Evolutionary conservation across 1,139 yeast species (phyloP), one percentile per base, ranked within the genome.

Genomic region (Suhomyces ambrosiae): DNA sequence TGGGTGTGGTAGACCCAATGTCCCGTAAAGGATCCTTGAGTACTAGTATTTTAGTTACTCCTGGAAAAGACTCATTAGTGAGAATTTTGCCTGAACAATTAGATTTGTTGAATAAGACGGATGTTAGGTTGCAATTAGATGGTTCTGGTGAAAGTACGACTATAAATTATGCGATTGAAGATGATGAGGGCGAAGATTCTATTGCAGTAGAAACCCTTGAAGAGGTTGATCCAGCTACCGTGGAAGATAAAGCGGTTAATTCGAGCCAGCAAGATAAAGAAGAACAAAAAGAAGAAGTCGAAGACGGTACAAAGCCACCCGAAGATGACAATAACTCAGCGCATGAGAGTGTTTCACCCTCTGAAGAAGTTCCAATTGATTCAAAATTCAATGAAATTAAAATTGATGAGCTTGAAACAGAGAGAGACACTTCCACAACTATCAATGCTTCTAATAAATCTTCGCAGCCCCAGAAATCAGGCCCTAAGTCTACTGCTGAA

Each of bases 21-120:
- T 60, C 58, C 10, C 58, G 62, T 37, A 65, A 68, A 38, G 77
- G 77, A 0, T 46, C 74, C 1, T 54, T 71, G 31, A 58, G 68
- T 10, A 54, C 73, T 2, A 61, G 65, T 27, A 51, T 69, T 22
- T 47, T 69, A 14, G 48, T 69, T 6, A 60, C 59, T 28, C 73
- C 75, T 1, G 44, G 50, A 8, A 49, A 53, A 17, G 77, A 71
- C 40, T 48, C 58, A 8, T 33, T 70, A 26, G 44, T 70, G 2
- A 56, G 49, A 21, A 51, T 69, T 4, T 62, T 55, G 22, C 65
- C 64, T 4, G 53, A 50, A 8, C 52, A 47, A 2, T 42, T 61
- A 32, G 53, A 52, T 1, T 40, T 47, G 18, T 40, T 68, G 29
- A 45, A 48, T 3, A 34, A 32, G 2, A 33, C 63, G 10, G 43